Evolutionary conservation across 2,329 filamentous ascomycete species (phyloP), one percentile per base, ranked within the genome.

Genomic region (Cladosporium oxysporum): DNA sequence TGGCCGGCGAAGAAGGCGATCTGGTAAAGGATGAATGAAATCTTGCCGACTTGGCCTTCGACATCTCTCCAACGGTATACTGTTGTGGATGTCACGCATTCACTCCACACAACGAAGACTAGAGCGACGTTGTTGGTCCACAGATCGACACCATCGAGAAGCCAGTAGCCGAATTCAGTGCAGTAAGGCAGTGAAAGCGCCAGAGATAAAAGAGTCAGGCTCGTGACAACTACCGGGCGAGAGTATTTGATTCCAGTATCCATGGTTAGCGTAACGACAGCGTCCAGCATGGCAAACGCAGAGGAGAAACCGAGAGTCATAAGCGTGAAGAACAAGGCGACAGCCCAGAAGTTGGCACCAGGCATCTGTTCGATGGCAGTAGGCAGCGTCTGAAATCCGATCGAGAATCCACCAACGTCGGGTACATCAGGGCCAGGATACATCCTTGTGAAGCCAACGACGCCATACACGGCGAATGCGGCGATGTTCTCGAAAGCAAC

Each of bases 241-340:
- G 81, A 82, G 16, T 76, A 71, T 69, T 82, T 81, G 57, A 81
- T 67, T n/a, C 84, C 83, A 0, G 82, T 79, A 66, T 87, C 85
- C 74, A 84, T 82, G 44, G 83, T 75, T 52, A 87, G 71, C 0
- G 85, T 87, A 8, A 83, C 83, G 5, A 83, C 79, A 5, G 83
- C 84, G 69, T 87, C 85, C 6, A 87, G 75, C 84, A 87, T 86
- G 58, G 84, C 85, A 66, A 87, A 87, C 0, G 85, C 83, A 0
- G 85, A 87, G 66, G 82, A 85, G 70, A 85, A 86, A 0, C 85
- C 85, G 0, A 87, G 80, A 0, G 87, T 82, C 66, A 87, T 82
- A 7, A 87, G 78, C 0, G 85, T 87, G 66, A 87, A 85, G 73
- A 88, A 87, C 1, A 87, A 75, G 0, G 84, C 75, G n/a, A 87